Evolutionary conservation across 768 basidiomycete genomes (phyloP).

Genomic region (Kondoa malvinella): DNA sequence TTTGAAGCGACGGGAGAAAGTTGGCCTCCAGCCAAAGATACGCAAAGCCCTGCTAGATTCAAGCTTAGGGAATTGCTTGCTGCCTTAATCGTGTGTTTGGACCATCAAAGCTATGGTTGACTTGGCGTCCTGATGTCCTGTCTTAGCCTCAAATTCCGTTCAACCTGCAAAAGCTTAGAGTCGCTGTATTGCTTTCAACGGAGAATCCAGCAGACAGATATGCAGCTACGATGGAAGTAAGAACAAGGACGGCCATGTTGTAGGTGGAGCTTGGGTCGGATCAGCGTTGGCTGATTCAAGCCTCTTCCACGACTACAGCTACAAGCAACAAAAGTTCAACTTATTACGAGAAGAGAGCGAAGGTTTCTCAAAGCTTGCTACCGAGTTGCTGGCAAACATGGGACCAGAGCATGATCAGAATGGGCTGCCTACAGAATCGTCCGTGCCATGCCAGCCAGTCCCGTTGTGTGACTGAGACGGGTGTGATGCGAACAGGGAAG

Average conservation of each 20-base stretch:
- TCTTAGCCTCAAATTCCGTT: background rate
- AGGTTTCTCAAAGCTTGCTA: constrained; percentile 82
- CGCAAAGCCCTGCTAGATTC: background rate
- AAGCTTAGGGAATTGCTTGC: background rate
- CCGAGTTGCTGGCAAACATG: constrained; percentile 60
- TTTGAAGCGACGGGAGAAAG: background rate
- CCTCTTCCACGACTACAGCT: constrained; percentile 38
- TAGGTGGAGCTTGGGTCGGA: background rate
- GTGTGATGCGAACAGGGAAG: background rate
- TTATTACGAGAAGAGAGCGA: constrained; percentile 91
- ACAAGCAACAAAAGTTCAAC: constrained; percentile 97
- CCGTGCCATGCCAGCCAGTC: background rate
- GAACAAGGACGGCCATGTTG: constrained; percentile 4
- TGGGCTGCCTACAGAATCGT: constrained; percentile 18
- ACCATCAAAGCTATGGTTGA: background rate
- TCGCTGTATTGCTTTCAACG: background rate
- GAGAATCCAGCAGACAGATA: background rate
- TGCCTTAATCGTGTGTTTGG: background rate
- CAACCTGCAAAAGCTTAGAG: constrained; percentile 1
- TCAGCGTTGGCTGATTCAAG: background rate
- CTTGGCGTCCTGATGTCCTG: background rate
- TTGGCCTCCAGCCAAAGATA: background rate
- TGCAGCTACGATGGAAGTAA: background rate
- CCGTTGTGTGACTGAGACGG: background rate
- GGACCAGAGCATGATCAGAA: constrained; percentile 59